Evolutionary conservation across 225 moss, liverwort and hornwort genomes (phyloP), one percentile per base, ranked within the genome.

Genomic region (Physcomitrium patens): DNA sequence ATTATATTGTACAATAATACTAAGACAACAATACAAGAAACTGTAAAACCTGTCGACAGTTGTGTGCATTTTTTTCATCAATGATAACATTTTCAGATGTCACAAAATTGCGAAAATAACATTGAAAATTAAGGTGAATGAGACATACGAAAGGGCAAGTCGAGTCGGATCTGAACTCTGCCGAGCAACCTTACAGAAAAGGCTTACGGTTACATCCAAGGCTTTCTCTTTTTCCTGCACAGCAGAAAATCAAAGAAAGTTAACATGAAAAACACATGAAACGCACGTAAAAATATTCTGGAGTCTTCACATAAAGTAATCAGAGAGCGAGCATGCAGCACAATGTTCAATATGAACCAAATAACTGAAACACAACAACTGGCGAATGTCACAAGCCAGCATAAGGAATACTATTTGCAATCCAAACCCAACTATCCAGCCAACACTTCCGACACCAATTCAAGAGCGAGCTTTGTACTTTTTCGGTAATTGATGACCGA

Each of bases 151-250:
- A n/a, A 89, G 87, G 52, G 84, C 89, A 63, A 92, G 69, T 22
- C 87, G 82, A 57, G 89, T 79, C 65, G 92, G 85, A 56, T 87
- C 86, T 68, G 80, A 78, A 78, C 78, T 87, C 70, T 82, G 87
- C 41, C 82, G 87, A 23, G 80, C 85, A 69, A 89, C 76, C 71
- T 84, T 82, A 76, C 92, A 92, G 76, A 92, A 92, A 61, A 92
- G 77, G 75, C 84, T 81, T 24, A 92, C 82, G 71, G 89, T 87
- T 76, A 89, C 86, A 82, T 89, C 92, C 92, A 92, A 78, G 82
- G 89, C 92, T 75, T 92, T 89, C 77, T 92, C 92, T 78, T 92
- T 89, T 65, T 92, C 92, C 91, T 91, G 73, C 26, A 81, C 20
- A 75, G 19, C 10, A 60, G 9, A 2, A 67, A 56, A 26, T 18